Percentiles rank a stretch among this genome's conserved stretches.
Evolutionary conservation across 352 stramenopile species (phyloP).

Genomic region (Phytopythium sindhum): DNA sequence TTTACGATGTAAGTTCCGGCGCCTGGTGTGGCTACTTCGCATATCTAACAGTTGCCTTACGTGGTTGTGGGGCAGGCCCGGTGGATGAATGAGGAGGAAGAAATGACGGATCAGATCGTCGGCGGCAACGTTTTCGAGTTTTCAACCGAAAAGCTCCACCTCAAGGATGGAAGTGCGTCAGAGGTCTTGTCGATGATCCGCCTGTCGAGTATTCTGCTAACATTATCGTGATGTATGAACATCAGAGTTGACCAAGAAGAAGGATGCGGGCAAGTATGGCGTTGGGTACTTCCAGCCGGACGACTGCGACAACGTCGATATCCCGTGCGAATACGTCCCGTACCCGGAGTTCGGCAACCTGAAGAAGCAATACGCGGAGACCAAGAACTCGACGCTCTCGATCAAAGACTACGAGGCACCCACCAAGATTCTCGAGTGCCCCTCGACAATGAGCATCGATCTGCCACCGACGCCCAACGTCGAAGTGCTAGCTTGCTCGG

Average conservation of each 20-base stretch:
- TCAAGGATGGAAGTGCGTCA: slow-evolving; percentile 29
- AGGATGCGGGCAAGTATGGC: slow-evolving; percentile 64
- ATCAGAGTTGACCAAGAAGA: slow-evolving; percentile 34
- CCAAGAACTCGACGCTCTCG: slow-evolving; percentile 48
- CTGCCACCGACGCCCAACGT: slow-evolving; percentile 37
- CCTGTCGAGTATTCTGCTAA: background rate
- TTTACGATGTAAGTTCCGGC: slow-evolving; percentile 41
- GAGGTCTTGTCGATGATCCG: background rate
- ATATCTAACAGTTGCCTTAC: background rate
- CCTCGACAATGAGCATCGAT: slow-evolving; percentile 28
- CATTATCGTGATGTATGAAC: background rate
- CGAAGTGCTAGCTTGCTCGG: slow-evolving; percentile 38
- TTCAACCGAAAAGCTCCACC: slow-evolving; percentile 65
- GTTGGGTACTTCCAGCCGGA: slow-evolving; percentile 70
- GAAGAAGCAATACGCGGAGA: slow-evolving; percentile 67
- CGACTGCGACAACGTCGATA: slow-evolving; percentile 56
- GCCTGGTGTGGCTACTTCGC: background rate
- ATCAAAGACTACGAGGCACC: slow-evolving; percentile 30
- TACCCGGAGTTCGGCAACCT: slow-evolving; percentile 76
- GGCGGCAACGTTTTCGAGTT: slow-evolving; percentile 84
- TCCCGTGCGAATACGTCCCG: slow-evolving; percentile 51
- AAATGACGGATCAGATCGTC: slow-evolving; percentile 69
- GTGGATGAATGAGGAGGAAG: slow-evolving; percentile 82
- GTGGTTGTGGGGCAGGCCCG: slow-evolving; percentile 36
- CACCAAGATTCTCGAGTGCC: slow-evolving; percentile 35